phyloP scores from a whole-genome alignment of 1,284 basidiomycete species.

The Moniliophthora roreri region DNA sequence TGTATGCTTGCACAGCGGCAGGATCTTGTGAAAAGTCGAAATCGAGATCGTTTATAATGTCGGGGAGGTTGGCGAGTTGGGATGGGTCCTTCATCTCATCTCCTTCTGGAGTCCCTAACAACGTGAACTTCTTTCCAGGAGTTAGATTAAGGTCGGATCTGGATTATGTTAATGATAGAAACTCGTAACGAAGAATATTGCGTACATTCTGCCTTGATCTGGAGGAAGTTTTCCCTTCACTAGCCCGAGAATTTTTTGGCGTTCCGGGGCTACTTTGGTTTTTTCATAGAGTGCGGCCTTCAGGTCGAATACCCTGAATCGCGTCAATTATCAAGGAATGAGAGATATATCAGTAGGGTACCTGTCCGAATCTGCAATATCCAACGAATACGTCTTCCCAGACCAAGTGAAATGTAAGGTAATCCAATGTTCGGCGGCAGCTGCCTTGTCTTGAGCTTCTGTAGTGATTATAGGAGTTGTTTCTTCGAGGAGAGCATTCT shows the following conservation, averaged over 20 bases:
- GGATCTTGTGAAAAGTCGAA: constrained; percentile 70
- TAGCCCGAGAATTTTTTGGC: constrained; percentile 88
- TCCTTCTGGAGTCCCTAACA: constrained; percentile 82
- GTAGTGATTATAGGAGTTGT: background rate
- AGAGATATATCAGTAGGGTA: constrained; percentile 23
- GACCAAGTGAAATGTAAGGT: constrained; percentile 67
- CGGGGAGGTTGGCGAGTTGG: constrained; percentile 63
- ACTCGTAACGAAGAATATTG: constrained; percentile 3
- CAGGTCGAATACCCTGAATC: constrained; percentile 63
- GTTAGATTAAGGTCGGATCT: constrained; percentile 62
- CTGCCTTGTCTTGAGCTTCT: constrained; percentile 10
- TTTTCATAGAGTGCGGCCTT: constrained; percentile 65
- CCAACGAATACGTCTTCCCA: constrained; percentile 54
- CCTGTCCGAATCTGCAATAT: constrained; percentile 75
- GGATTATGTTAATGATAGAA: constrained; percentile 1
- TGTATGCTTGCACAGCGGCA: constrained; percentile 56
- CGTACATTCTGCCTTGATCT: constrained; percentile 70
- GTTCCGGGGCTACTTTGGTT: constrained; percentile 80
- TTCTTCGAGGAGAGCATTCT: background rate
- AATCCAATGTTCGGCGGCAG: constrained; percentile 47
- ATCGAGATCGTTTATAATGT: constrained; percentile 80
- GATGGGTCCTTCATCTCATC: constrained; percentile 81
- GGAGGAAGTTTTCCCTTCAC: constrained; percentile 83
- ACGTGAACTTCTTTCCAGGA: constrained; percentile 71
- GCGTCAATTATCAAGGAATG: constrained; percentile 3